Evolutionary conservation across 2,329 filamentous ascomycete species (phyloP).

Genomic region (Cercospora brassicicola): DNA sequence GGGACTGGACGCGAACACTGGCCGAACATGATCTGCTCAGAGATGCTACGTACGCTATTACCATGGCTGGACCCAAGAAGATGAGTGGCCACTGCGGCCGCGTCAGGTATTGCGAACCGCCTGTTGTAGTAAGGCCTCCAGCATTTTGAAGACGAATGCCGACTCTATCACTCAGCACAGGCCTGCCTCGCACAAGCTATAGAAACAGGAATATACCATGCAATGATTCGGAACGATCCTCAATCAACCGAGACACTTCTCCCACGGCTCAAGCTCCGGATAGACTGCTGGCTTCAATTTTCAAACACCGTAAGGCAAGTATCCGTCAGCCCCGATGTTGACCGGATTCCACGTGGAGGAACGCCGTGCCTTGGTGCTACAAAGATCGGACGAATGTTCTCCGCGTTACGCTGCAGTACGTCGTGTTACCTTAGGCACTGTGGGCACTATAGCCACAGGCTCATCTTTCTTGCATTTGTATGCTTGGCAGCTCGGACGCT

Average conservation of each 20-base stretch:
- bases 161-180: no score
- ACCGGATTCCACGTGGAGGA: neutral
- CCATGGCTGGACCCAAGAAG: neutral
- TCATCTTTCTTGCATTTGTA: neutral
- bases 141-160: neutral
- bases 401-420: neutral
- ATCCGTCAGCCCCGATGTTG: constrained; percentile 5
- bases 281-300: neutral
- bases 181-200: neutral
- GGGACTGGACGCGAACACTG: neutral
- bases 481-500: neutral
- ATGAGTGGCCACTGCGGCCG: neutral
- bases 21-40: neutral
- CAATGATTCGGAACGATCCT: neutral
- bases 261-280: neutral
- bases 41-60: neutral
- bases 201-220: neutral
- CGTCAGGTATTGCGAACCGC: no score
- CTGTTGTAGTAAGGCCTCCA: neutral
- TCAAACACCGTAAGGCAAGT: neutral
- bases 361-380: neutral
- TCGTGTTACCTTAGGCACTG: neutral
- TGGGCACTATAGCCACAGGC: neutral
- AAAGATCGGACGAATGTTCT: neutral
- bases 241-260: neutral